Evolutionary conservation across 2,329 filamentous ascomycete genomes (phyloP), one percentile per base, ranked within the genome.

Genomic region (Phyllosticta paracitricarpa): DNA sequence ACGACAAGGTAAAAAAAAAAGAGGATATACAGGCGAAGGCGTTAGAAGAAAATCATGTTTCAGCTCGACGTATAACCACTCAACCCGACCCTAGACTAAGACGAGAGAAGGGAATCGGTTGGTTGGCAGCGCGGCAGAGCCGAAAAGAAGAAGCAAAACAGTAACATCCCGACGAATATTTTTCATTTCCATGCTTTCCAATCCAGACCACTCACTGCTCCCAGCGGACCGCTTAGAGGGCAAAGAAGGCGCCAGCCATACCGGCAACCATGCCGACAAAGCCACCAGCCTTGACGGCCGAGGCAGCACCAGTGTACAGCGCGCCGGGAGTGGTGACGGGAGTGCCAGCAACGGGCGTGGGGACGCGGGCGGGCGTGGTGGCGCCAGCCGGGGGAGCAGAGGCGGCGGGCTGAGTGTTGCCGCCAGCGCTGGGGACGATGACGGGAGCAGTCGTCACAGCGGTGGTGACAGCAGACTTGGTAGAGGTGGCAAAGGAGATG

Each of bases 241-340:
- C 59, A 54, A 61, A 61, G 59, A 61, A 61, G 57, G 56, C 60
- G 51, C 51, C 60, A 51, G 55, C 60, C 51, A 58, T 58, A 33
- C 51, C 60, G 30, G 26, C 33, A 17, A 51, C 79, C 63, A 77
- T 79, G 69, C 79, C 79, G 51, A 76, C 75, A 61, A 75, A 76
- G 54, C 70, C 74, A 62, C 73, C 74, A 63, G 73, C 75, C 73
- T 80, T 78, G 70, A 75, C 73, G 68, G 79, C 80, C 26, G 19
- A 19, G 24, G 60, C 60, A 68, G 78, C 81, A 61, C 79, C 81
- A 62, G 79, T 81, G 78, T 77, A 81, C 12, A 12, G 33, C 10
- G 33, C 33, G 14, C 33, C 33, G 69, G 62, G 40, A 19, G 61
- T 58, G 55, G 65, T 62, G 54, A 65, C 57, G 33, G 70, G 67